Evolutionary conservation across 2,329 filamentous ascomycete species (phyloP).

Genomic region (Aspergillus costaricaensis): DNA sequence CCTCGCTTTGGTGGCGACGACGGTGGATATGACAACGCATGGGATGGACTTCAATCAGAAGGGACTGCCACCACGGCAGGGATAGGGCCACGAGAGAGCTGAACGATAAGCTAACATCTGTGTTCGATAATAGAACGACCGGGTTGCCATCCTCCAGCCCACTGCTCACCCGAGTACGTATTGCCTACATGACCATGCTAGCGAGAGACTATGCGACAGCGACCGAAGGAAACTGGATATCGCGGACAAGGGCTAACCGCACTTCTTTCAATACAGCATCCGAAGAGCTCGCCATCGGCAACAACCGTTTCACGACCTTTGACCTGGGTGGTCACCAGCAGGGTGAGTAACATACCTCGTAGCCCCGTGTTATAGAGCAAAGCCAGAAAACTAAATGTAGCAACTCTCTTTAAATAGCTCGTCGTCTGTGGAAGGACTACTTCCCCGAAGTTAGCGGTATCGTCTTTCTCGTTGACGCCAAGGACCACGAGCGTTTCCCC

Average conservation of each 20-base stretch:
- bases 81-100: neutral
- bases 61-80: neutral
- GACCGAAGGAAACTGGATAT: neutral
- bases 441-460: conserved; percentile 96
- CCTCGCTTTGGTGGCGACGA: neutral
- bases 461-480: conserved; percentile 96
- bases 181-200: neutral
- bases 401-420: conserved; percentile 51
- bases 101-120: neutral
- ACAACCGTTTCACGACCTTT: conserved; percentile 92
- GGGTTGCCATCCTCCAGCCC: conserved; percentile 85
- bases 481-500: conserved; percentile 89
- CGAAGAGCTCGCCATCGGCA: conserved; percentile 89
- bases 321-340: conserved; percentile 93
- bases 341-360: conserved; percentile 55
- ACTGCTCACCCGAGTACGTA: conserved; percentile 85
- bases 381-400: neutral
- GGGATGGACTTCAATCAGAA: neutral
- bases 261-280: conserved; percentile 59
- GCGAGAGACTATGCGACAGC: neutral
- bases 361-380: neutral
- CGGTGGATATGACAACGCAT: conserved; percentile 2
- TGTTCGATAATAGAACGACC: conserved; percentile 69
- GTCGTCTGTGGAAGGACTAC: conserved; percentile 94
- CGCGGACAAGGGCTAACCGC: conserved; percentile 14